phyloP scores from a whole-genome alignment of 805 yeast species.

The Diddensiella transvaalensis region DNA sequence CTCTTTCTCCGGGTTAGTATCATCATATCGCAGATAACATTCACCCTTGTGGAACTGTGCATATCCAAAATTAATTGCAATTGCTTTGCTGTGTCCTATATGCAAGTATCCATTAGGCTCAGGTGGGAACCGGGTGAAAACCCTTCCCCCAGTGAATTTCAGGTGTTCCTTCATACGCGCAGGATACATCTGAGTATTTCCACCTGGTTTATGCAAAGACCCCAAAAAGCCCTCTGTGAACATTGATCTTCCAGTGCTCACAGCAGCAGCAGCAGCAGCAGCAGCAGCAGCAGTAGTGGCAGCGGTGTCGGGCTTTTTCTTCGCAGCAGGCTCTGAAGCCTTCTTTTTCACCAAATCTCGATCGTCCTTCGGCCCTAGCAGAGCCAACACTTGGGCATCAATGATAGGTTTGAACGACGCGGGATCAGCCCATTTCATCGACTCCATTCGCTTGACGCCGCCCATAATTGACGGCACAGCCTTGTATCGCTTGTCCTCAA shows the following conservation, averaged over 20 bases:
- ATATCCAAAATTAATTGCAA: constrained; percentile 96
- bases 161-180: constrained; percentile 80
- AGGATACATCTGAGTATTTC: constrained; percentile 85
- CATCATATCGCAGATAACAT: constrained; percentile 92
- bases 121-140: constrained; percentile 95
- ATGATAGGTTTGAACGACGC: constrained; percentile 80
- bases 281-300: constrained; percentile 20
- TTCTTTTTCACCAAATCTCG: constrained; percentile 81
- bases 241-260: constrained; percentile 56
- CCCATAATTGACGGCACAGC: constrained; percentile 74
- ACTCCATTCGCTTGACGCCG: constrained; percentile 66
- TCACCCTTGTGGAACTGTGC: constrained; percentile 83
- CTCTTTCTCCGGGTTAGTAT: constrained; percentile 98
- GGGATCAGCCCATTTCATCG: constrained; percentile 90
- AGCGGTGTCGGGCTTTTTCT: constrained; percentile 16
- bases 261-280: constrained; percentile 20
- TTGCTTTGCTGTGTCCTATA: constrained; percentile 97
- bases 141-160: constrained; percentile 73
- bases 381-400: constrained; percentile 66
- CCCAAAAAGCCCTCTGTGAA: constrained; percentile 94
- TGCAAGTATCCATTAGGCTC: constrained; percentile 98
- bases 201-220: constrained; percentile 92
- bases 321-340: constrained; percentile 39
- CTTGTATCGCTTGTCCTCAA: constrained; percentile 72
- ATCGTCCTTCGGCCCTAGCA: constrained; percentile 94